Evolutionary conservation across 345 rosid genomes (phyloP).

Genomic region (Clausena lansium): DNA sequence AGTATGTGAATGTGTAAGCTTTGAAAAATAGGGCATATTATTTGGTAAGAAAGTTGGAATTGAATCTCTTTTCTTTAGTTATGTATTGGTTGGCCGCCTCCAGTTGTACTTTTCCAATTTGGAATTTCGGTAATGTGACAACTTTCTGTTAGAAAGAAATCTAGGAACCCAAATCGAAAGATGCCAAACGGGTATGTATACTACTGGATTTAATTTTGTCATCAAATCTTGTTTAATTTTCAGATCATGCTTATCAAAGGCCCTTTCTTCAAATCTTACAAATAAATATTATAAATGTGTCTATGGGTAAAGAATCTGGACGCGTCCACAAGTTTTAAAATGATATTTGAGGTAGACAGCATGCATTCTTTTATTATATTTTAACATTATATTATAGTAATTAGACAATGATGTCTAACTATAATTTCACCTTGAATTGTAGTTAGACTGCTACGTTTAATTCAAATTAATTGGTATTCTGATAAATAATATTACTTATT

Average conservation of each 20-base stretch:
- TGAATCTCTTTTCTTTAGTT: not conserved
- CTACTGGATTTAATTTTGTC: not conserved
- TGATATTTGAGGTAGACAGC: too few species aligned
- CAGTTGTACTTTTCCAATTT: not conserved
- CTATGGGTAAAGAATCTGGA: not conserved
- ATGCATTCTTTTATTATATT: too few species aligned
- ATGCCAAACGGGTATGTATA: not conserved
- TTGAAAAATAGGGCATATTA: conserved; percentile 19
- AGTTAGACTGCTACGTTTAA: not conserved
- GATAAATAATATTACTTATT: not conserved
- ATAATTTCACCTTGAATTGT: too few species aligned
- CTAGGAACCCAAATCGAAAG: not conserved
- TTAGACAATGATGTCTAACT: not conserved
- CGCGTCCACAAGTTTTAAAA: too few species aligned
- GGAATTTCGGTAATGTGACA: not conserved
- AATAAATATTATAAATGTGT: too few species aligned
- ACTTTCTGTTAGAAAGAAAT: not conserved
- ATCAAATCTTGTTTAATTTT: too few species aligned
- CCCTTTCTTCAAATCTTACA: not conserved
- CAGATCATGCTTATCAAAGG: not conserved
- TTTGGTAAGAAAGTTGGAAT: conserved; percentile 35
- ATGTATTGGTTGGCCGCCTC: conserved; percentile 31
- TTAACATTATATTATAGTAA: too few species aligned
- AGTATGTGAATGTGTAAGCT: not conserved
- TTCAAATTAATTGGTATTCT: too few species aligned